phyloP scores from a whole-genome alignment of 768 basidiomycete species.

The Kwoniella bestiolae region DNA sequence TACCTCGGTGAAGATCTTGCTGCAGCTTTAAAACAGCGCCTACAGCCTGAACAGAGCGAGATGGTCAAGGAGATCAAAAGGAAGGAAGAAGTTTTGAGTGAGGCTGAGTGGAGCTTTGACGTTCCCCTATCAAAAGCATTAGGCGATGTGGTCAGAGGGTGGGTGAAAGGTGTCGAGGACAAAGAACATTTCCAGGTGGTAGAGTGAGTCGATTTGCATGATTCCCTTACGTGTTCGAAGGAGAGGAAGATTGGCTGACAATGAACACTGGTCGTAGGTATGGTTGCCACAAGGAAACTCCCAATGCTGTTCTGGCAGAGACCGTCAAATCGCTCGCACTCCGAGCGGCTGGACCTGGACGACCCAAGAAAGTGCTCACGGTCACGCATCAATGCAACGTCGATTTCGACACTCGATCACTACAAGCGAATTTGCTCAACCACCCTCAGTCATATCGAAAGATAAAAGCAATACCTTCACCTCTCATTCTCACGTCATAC shows the following conservation, averaged over 20 bases:
- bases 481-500: conserved; percentile 28
- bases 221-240: no score
- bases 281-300: conserved; percentile 29
- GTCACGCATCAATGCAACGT: conserved; percentile 34
- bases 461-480: conserved; percentile 7
- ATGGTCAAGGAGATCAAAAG: conserved; percentile 9
- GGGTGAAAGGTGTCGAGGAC: conserved; percentile 5
- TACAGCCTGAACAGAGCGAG: conserved; percentile 19
- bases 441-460: conserved; percentile 28
- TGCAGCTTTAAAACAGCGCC: conserved; percentile 20
- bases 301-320: conserved; percentile 17
- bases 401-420: conserved; percentile 25
- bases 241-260: no score
- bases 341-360: not conserved
- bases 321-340: conserved; percentile 10
- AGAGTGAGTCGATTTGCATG: conserved; percentile 24
- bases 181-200: conserved; percentile 23
- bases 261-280: conserved; percentile 14
- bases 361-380: conserved; percentile 9
- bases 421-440: conserved; percentile 21
- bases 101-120: conserved; percentile 38
- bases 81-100: conserved; percentile 19
- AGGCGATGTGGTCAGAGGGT: conserved; percentile 3
- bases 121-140: conserved; percentile 22
- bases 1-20: conserved; percentile 34